Percentiles rank a stretch among this genome's conserved stretches.
Conservation (phyloP, 2,329 filamentous ascomycete genomes). For the Fusarium clavum region DNA sequence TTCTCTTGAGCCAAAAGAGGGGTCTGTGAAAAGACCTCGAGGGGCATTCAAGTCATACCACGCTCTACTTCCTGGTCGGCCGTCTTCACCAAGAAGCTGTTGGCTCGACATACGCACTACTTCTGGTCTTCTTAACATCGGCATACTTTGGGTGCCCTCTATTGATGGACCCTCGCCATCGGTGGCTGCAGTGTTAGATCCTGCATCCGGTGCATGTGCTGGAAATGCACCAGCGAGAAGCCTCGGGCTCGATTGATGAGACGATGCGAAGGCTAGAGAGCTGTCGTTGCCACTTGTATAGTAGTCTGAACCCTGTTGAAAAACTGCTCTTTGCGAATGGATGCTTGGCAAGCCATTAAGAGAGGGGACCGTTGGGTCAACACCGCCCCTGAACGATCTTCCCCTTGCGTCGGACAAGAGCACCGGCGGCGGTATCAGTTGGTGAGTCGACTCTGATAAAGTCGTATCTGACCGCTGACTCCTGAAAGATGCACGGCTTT, state of each 20-base stretch:
- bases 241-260: slow-evolving; percentile 44
- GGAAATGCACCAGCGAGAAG: slow-evolving; percentile 31
- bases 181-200: neutral
- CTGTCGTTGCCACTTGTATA: slow-evolving; percentile 51
- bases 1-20: slow-evolving; percentile 53
- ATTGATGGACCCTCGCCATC: slow-evolving; percentile 3
- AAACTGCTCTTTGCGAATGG: slow-evolving; percentile 31
- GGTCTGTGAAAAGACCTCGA: slow-evolving; percentile 44
- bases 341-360: slow-evolving; percentile 45
- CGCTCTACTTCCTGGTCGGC: slow-evolving; percentile 21
- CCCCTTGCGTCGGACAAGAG: slow-evolving; percentile 44
- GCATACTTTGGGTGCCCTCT: slow-evolving; percentile 43
- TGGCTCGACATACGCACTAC: slow-evolving; percentile 40
- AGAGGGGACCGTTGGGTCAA: slow-evolving; percentile 48
- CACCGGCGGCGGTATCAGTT: slow-evolving; percentile 48
- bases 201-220: slow-evolving; percentile 15
- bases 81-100: slow-evolving; percentile 33
- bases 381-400: slow-evolving; percentile 45
- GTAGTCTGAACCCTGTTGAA: slow-evolving; percentile 40
- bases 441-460: slow-evolving; percentile 48
- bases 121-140: slow-evolving; percentile 43
- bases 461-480: slow-evolving; percentile 46
- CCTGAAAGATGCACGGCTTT: slow-evolving; percentile 43
- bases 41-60: slow-evolving; percentile 45
- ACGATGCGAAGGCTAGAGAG: slow-evolving; percentile 50